Percentiles rank a stretch among this genome's conserved stretches.
Conservation (phyloP, 176 grass and related monocot genomes). For the Cocos nucifera region DNA sequence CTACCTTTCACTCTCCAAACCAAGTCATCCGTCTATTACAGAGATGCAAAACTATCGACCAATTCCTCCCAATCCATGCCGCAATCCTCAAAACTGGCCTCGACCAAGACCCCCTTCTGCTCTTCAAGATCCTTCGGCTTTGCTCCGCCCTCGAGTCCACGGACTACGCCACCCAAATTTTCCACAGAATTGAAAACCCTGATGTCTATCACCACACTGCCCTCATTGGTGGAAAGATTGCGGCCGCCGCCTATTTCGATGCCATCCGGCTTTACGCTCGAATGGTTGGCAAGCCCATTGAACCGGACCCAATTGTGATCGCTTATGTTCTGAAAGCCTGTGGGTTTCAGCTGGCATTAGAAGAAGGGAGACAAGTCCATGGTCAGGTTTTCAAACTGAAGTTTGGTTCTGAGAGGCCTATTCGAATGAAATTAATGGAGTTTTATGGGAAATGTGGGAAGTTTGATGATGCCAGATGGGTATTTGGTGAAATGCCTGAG, state of each 20-base stretch:
- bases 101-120: constrained; percentile 1
- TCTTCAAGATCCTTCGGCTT: constrained; percentile 22
- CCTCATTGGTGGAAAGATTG: constrained; percentile 14
- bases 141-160: constrained; percentile 8
- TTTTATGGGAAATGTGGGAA: constrained; percentile 7
- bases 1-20: background rate
- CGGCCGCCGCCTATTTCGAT: constrained; percentile 4
- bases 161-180: constrained; percentile 13
- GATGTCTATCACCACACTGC: constrained; percentile 27
- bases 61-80: constrained; percentile 9
- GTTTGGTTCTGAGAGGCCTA: background rate
- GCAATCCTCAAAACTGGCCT: constrained; percentile 3
- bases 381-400: constrained; percentile 13
- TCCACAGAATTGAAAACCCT: background rate
- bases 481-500: constrained; percentile 25
- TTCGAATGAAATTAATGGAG: constrained; percentile 30
- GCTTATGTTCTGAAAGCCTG: constrained; percentile 15
- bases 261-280: constrained; percentile 25
- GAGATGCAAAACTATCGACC: background rate
- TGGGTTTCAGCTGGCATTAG: background rate
- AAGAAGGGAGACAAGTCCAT: constrained; percentile 16
- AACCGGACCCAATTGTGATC: constrained; percentile 28
- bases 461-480: constrained; percentile 9
- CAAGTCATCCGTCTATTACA: constrained; percentile 1
- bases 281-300: constrained; percentile 21